These are phyloP conservation scores for Aspergillus sclerotiicarbonarius DNA, from an alignment of 495 filamentous ascomycete genomes.

Conservation along the genomic window DNA sequence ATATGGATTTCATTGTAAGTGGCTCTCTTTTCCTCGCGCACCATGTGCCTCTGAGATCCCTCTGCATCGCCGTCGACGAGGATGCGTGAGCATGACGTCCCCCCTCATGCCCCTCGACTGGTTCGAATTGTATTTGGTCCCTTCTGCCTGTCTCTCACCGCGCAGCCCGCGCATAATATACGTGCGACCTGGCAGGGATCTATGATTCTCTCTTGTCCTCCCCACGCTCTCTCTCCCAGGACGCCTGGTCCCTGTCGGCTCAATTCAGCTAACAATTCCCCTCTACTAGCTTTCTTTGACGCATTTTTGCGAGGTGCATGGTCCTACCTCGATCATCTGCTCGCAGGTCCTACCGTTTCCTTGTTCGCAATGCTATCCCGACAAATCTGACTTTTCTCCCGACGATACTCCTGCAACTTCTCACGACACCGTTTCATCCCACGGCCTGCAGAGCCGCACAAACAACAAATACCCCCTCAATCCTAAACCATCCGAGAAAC, in stretches of 20 bases:
- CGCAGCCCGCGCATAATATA: not conserved
- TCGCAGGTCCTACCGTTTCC: constrained; percentile 81
- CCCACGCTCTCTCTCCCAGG: constrained; percentile 4
- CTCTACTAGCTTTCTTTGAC: constrained; percentile 76
- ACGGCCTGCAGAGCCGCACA: constrained; percentile 19
- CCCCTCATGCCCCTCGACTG: not conserved
- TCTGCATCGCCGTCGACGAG: not conserved
- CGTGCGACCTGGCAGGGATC: constrained; percentile 4
- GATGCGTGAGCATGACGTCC: constrained; percentile 13
- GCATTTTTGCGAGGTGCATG: constrained; percentile 95
- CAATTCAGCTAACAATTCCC: constrained; percentile 7
- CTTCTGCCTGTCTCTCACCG: not conserved
- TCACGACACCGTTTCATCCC: constrained; percentile 26
- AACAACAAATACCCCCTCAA: constrained; percentile 17
- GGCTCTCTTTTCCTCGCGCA: not conserved
- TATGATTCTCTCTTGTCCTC: constrained; percentile 3
- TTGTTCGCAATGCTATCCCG: constrained; percentile 67
- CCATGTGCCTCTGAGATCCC: not conserved
- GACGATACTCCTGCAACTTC: constrained; percentile 33
- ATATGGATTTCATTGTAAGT: constrained; percentile 53
- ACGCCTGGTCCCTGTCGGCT: constrained; percentile 5
- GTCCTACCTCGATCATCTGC: constrained; percentile 91
- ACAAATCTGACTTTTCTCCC: constrained; percentile 31
- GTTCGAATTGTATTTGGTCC: not conserved
- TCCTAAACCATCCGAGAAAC: constrained; percentile 16